Conservation (phyloP, 73 alveolate genomes). For the Stentor coeruleus region DNA sequence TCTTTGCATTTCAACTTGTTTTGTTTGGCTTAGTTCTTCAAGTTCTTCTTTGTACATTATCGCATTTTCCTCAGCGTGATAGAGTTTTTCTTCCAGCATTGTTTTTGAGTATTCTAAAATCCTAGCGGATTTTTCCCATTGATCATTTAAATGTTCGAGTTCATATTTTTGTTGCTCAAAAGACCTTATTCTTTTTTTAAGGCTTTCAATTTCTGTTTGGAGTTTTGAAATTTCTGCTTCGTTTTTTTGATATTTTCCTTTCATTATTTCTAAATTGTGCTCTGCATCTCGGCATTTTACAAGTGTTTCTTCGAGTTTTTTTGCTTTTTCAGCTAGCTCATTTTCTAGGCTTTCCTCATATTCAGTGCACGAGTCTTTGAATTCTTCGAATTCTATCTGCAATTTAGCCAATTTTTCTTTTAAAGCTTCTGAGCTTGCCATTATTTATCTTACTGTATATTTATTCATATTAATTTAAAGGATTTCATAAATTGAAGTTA, state of each 20-base stretch:
- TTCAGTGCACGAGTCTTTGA: slow-evolving; percentile 4
- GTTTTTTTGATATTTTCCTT: slow-evolving; percentile 12
- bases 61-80: slow-evolving; percentile 27
- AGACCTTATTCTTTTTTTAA: not conserved
- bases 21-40: slow-evolving; percentile 18
- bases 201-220: slow-evolving; percentile 6
- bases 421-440: not conserved
- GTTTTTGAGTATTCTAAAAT: slow-evolving; percentile 11
- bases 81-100: not conserved
- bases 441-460: no score
- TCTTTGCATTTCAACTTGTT: slow-evolving; percentile 25
- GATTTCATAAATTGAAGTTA: no score
- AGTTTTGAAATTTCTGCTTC: slow-evolving; percentile 3
- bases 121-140: slow-evolving; percentile 28
- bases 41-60: slow-evolving; percentile 27
- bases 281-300: not conserved
- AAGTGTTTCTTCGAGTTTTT: not conserved
- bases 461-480: no score
- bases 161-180: slow-evolving; percentile 15
- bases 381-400: not conserved
- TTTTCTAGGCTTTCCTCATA: not conserved
- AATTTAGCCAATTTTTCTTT: not conserved
- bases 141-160: slow-evolving; percentile 27
- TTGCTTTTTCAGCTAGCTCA: slow-evolving; percentile 20
- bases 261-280: not conserved